Evolutionary conservation across 306 rosid species (phyloP), one percentile per base, ranked within the genome.

Genomic region (Quercus mongolica): DNA sequence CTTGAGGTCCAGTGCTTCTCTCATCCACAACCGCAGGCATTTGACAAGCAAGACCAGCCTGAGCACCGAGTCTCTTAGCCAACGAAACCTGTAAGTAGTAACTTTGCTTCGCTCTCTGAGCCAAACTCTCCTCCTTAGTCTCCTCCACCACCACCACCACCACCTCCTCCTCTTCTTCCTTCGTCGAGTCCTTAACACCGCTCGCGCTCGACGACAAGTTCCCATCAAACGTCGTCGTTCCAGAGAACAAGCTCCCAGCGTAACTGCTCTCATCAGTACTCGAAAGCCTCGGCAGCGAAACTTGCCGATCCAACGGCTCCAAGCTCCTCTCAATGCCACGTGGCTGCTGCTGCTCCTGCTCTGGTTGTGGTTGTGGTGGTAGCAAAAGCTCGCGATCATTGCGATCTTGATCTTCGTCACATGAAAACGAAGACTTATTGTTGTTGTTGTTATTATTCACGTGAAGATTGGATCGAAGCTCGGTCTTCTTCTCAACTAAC

Each of bases 161-260:
- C 5, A 28, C 84, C 57, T 46, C 85, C n/a, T 49, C 73, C 38
- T 65, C 85, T 25, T 72, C 85, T 13, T 57, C 59, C 77, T 56
- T 75, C 77, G 87, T 81, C 62, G 80, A 79, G 56, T 83, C 98
- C 84, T 90, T 88, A 6, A 86, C 18, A 19, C 5, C 81, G 58
- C 85, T 91, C 68, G 86, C 81, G 58, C 85, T 91, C 46, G 86
- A 72, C 6, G 91, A 90, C 56, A 91, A 85, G 61, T 83, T 90
- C 23, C 88, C 94, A 69, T 94, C 97, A n/a, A 87, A 71, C 59
- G 94, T 93, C 58, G 84, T 83, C 73, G 91, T 86, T 59, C 95
- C 98, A 4, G 98, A 94, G 80, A 91, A 95, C 87, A 95, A 87
- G 84, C 99, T 95, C 77, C 96, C 98, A 0, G 88, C 93, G 57